Base-by-base conservation (phyloP, 371 early-diverging fungal species). In the Conidiobolus incongruus region DNA sequence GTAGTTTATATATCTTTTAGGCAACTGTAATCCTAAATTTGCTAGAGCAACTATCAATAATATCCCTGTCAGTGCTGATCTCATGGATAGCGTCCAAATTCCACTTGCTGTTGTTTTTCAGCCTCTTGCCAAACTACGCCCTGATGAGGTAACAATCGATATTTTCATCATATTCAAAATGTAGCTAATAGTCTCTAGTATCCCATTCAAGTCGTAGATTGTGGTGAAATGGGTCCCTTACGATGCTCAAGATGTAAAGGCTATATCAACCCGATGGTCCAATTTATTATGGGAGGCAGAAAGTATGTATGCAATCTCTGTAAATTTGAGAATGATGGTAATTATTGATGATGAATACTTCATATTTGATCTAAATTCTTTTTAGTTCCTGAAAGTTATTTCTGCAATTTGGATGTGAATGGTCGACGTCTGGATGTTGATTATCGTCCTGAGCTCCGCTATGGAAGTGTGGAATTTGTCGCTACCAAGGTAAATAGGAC, bases 291-390 rank as follows among this genome's bases (percentile, higher is more conserved):
- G 23, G 92, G 88, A 1, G 96, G 97, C 4, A 68, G 81, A 35
- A 75, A 72, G 45, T 94, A 77, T 52, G 62, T 76, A 11, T 96
- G 97, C 56, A 96, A 95, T 54, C 59, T 95, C 45, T 96, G 97
- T 62, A 61, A 64, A 21, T 77, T 75, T 51, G 80, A 75, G 40
- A 96, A 87, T 52, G 72, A 79, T 50, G 72, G 78, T 70, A 19
- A 22, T 37, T 45, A 31, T 15, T 2, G 21, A 16, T 34, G 28
- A 19, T 38, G 0, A 19, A 34, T 16, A 26, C 22, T 21, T 10
- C 11, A 6, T 11, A 12, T 17, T 15, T 38, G n/a, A 11, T 20
- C n/a, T n/a, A n/a, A n/a, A n/a, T n/a, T n/a, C n/a, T 19, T 30
- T 38, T 38, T 48, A 58, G 86, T 88, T 1, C 77, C 85, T 12